Evolutionary conservation across 1,284 basidiomycete species (phyloP).

Genomic region (Rhodotorula sp.): DNA sequence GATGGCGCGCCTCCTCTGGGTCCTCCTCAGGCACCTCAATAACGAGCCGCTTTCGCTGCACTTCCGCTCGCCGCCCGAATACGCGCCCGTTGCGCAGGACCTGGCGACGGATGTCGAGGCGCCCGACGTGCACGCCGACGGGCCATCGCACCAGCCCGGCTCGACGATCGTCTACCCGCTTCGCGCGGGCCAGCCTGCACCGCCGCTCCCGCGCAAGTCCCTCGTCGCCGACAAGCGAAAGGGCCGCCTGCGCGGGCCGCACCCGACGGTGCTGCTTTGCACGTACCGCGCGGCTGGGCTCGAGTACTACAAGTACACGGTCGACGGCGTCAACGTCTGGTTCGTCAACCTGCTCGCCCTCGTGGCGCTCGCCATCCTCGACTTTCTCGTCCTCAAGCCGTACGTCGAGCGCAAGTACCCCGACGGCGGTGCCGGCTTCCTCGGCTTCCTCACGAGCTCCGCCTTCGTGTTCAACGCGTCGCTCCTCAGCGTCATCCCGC

Average conservation of each 20-base stretch:
- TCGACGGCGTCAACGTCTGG: conserved; percentile 97
- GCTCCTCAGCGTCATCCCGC: conserved; percentile 88
- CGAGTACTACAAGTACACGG: conserved; percentile 98
- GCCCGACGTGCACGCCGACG: conserved; percentile 34
- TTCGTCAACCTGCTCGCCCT: conserved; percentile 94
- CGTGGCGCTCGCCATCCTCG: conserved; percentile 93
- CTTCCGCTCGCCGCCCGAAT: conserved; percentile 76
- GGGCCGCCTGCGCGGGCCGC: conserved; percentile 55
- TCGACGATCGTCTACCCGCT: conserved; percentile 43
- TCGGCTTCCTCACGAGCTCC: conserved; percentile 74
- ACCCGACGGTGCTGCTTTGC: conserved; percentile 82
- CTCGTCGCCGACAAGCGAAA: conserved; percentile 59
- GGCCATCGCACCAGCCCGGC: neutral
- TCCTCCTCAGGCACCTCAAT: conserved; percentile 80
- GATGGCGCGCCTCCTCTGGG: conserved; percentile 97
- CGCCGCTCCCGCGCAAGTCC: conserved; percentile 48
- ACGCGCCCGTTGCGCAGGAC: conserved; percentile 47
- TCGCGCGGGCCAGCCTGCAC: conserved; percentile 52
- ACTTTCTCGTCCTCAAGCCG: conserved; percentile 80
- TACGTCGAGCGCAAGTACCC: conserved; percentile 62
- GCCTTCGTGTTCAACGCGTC: conserved; percentile 82
- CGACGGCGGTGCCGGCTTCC: conserved; percentile 58
- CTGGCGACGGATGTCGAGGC: conserved; percentile 29
- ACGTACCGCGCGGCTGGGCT: conserved; percentile 88
- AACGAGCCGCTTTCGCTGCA: conserved; percentile 80